Percentiles rank a stretch among this genome's conserved stretches.
Evolutionary conservation across 768 basidiomycete species (phyloP).

Genomic region (Leccinum variicolor): DNA sequence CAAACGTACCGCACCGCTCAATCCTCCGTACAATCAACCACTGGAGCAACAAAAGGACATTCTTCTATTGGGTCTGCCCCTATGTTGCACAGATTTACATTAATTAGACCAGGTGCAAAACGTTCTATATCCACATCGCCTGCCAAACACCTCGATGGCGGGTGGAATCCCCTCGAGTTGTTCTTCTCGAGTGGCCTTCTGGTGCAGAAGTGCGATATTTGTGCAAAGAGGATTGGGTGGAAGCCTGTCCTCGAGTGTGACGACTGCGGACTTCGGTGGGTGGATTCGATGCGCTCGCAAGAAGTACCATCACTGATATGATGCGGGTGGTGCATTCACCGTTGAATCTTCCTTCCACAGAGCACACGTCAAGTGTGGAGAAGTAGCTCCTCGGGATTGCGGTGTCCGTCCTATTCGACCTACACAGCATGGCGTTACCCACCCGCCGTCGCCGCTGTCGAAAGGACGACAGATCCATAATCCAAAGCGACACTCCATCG

Average conservation of each 20-base stretch:
- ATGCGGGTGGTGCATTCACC: conserved; percentile 6
- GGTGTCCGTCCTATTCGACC: conserved; percentile 47
- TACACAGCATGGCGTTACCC: conserved; percentile 19
- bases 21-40: conserved; percentile 45
- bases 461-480: conserved; percentile 27
- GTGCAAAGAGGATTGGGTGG: conserved; percentile 79
- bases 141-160: conserved; percentile 30
- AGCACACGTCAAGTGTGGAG: conserved; percentile 86
- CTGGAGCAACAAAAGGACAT: conserved; percentile 74
- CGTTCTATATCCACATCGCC: conserved; percentile 36
- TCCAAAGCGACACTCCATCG: conserved; percentile 25
- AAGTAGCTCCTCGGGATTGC: conserved; percentile 76
- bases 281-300: conserved; percentile 7
- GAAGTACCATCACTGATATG: conserved; percentile 16
- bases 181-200: conserved; percentile 73
- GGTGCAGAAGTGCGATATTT: conserved; percentile 79
- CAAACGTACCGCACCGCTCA: conserved; percentile 63
- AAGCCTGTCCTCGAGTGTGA: conserved; percentile 86
- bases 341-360: conserved; percentile 35
- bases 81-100: conserved; percentile 80
- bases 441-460: conserved; percentile 21
- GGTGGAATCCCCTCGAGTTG: conserved; percentile 78
- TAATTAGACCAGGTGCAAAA: conserved; percentile 76
- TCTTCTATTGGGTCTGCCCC: conserved; percentile 60
- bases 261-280: conserved; percentile 77